Evolutionary conservation across 352 stramenopile genomes (phyloP).

Genomic region (Pythium pyrilobum): DNA sequence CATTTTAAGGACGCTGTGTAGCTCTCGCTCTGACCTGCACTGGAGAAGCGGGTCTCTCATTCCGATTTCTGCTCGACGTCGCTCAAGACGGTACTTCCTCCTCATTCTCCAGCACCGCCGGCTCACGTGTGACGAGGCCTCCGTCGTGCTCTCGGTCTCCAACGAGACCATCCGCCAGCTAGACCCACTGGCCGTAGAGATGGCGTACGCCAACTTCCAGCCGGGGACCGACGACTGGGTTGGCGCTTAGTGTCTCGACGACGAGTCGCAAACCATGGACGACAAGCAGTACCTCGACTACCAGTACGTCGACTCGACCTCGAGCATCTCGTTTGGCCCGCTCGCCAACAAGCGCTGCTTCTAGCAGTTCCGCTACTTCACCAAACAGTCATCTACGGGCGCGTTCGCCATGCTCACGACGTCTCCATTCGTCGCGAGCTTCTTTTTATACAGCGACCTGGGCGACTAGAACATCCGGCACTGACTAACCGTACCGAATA

Average conservation of each 20-base stretch:
- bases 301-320: not conserved
- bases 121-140: no score
- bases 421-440: conserved; percentile 28
- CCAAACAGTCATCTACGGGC: no score
- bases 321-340: conserved; percentile 6
- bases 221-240: conserved; percentile 11
- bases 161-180: not conserved
- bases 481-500: no score
- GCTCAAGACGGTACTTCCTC: no score
- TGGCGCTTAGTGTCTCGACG: conserved; percentile 15
- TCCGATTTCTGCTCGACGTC: no score
- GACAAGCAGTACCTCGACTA: conserved; percentile 13
- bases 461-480: conserved; percentile 35
- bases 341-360: conserved; percentile 25
- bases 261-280: not conserved
- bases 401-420: conserved; percentile 3
- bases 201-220: not conserved
- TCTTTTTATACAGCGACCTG: conserved; percentile 72
- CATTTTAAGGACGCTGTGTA: no score
- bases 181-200: not conserved
- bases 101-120: no score
- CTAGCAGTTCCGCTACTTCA: conserved; percentile 26
- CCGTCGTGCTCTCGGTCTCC: not conserved
- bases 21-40: no score
- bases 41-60: no score